These are phyloP conservation scores for Rhizophora mangle DNA, from an alignment of 345 rosid genomes.

Conservation along the genomic window DNA sequence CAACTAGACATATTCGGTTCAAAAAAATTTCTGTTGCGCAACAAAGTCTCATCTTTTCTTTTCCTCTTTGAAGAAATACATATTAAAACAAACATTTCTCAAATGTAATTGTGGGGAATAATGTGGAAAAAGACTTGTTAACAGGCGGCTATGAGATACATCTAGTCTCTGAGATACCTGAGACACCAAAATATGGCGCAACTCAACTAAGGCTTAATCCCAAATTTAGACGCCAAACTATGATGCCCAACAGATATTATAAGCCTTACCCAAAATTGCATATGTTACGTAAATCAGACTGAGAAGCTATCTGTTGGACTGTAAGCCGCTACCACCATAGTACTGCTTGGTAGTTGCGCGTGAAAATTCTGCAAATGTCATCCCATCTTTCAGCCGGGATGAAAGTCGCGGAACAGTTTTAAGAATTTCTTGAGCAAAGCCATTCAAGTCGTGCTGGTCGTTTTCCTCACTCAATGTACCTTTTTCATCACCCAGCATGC, in stretches of 20 bases:
- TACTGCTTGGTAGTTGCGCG: slow-evolving; percentile 78
- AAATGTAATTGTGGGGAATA: no score
- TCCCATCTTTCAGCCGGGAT: slow-evolving; percentile 73
- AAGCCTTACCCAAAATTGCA: slow-evolving; percentile 8
- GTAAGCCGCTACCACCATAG: slow-evolving; percentile 80
- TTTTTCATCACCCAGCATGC: slow-evolving; percentile 8
- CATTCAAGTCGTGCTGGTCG: slow-evolving; percentile 21
- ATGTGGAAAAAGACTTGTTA: no score
- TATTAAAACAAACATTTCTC: no score
- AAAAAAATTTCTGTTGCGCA: no score
- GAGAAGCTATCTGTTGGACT: slow-evolving; percentile 46
- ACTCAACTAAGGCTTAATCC: background rate
- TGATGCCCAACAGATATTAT: background rate
- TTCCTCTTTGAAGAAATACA: no score
- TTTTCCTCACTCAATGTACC: slow-evolving; percentile 18
- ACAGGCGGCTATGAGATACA: no score
- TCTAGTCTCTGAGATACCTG: no score
- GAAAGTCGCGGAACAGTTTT: slow-evolving; percentile 63
- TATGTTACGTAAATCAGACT: background rate
- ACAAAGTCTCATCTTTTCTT: no score
- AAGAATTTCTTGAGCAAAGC: slow-evolving; percentile 31
- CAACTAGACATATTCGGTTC: no score
- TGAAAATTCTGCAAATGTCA: slow-evolving; percentile 91
- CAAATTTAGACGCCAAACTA: background rate
- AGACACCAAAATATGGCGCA: no score